phyloP scores from a whole-genome alignment of 129 eudicot species.

The Solidago caesia region DNA sequence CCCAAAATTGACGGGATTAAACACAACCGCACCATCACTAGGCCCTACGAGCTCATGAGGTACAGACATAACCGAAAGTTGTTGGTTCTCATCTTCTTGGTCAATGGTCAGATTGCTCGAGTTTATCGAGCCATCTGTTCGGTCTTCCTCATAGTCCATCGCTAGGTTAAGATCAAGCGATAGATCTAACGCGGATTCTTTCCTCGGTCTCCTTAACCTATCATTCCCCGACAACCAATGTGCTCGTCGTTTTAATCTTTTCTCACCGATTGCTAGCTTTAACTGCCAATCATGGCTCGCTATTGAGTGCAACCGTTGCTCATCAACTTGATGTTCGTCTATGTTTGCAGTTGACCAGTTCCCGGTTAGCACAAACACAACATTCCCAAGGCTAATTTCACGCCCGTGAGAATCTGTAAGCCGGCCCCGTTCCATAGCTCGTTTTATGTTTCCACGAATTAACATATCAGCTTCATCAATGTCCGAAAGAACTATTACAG shows the following conservation, averaged over 20 bases:
- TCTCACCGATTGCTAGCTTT: conserved; percentile 51
- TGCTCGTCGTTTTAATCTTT: conserved; percentile 48
- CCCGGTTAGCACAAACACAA: conserved; percentile 73
- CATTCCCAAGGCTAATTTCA: conserved; percentile 84
- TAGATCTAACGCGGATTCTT: conserved; percentile 47
- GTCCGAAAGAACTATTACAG: conserved; percentile 77
- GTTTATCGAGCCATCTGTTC: conserved; percentile 66
- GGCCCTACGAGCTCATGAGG: conserved; percentile 61
- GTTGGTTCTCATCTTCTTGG: conserved; percentile 61
- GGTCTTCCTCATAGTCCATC: conserved; percentile 58
- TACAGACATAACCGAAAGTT: conserved; percentile 48
- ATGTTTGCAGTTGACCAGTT: conserved; percentile 56
- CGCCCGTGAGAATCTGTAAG: conserved; percentile 86
- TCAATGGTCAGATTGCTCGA: conserved; percentile 82
- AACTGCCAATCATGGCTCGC: conserved; percentile 71
- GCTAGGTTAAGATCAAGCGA: conserved; percentile 77
- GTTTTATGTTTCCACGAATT: conserved; percentile 70
- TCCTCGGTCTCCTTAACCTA: conserved; percentile 47
- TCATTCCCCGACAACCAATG: conserved; percentile 56
- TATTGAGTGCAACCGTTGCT: conserved; percentile 49
- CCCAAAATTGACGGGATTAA: conserved; percentile 62
- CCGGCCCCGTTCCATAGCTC: conserved; percentile 88
- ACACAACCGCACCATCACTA: conserved; percentile 70
- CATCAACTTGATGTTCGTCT: conserved; percentile 42
- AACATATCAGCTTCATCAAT: conserved; percentile 82